Evolutionary conservation across 2,329 filamentous ascomycete genomes (phyloP).

Genomic region (Myriangium duriaei): DNA sequence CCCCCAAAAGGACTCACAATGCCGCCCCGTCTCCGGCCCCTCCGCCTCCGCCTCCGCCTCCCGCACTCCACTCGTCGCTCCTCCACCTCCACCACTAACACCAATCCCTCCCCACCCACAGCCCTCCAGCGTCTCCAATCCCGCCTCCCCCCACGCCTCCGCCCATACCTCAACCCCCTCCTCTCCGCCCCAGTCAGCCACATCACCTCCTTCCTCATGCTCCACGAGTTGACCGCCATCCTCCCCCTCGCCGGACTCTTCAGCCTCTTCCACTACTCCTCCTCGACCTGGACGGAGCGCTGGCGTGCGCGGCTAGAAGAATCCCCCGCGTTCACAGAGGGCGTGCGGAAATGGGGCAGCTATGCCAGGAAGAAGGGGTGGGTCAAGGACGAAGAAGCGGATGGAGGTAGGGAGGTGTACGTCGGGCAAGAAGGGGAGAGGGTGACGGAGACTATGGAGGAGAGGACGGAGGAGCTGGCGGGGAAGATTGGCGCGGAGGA

Average conservation of each 20-base stretch:
- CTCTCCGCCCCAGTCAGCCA: conserved; percentile 69
- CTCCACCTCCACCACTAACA: conserved; percentile 44
- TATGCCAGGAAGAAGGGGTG: conserved; percentile 72
- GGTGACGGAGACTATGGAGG: neutral
- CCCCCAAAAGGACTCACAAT: neutral
- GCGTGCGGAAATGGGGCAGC: conserved; percentile 59
- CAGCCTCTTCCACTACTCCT: conserved; percentile 65
- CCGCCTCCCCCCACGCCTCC: conserved; percentile 51
- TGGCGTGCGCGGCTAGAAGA: conserved; percentile 31
- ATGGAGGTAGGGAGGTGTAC: conserved; percentile 6
- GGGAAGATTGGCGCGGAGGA: conserved; percentile 19
- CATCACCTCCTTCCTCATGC: conserved; percentile 70
- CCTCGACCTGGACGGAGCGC: conserved; percentile 50
- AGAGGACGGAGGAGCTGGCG: conserved; percentile 15
- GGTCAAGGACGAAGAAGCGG: conserved; percentile 41
- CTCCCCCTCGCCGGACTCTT: conserved; percentile 65
- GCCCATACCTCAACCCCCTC: conserved; percentile 56
- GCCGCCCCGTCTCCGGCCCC: conserved; percentile 4
- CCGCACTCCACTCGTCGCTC: conserved; percentile 14
- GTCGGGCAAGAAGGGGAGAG: conserved; percentile 4
- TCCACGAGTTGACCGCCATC: conserved; percentile 86
- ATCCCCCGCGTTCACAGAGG: conserved; percentile 43
- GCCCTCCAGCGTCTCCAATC: conserved; percentile 25
- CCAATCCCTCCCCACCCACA: conserved; percentile 41
- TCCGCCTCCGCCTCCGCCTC: conserved; percentile 12